Conservation (phyloP, 129 eudicot species). For the Lactuca sativa region DNA sequence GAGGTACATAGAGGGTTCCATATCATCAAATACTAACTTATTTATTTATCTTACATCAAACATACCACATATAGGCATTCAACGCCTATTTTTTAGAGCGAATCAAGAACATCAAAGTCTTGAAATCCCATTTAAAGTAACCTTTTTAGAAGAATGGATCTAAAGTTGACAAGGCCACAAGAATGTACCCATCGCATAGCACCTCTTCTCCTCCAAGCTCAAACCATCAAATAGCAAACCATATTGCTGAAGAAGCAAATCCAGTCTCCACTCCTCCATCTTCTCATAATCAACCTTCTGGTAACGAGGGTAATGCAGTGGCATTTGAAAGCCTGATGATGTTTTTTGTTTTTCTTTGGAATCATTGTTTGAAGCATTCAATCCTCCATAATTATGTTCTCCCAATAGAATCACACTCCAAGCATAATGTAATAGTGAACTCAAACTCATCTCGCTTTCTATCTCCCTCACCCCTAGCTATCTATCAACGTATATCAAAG, state of each 20-base stretch:
- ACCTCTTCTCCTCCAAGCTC: conserved; percentile 29
- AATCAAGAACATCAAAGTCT: neutral
- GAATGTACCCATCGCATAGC: conserved; percentile 29
- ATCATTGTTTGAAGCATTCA: conserved; percentile 8
- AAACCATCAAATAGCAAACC: conserved; percentile 22
- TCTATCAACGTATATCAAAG: conserved; percentile 1
- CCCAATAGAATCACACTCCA: conserved; percentile 14
- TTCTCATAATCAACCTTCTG: conserved; percentile 28
- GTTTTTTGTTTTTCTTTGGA: conserved; percentile 1
- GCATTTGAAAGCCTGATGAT: conserved; percentile 19
- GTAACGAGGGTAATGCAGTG: conserved; percentile 33
- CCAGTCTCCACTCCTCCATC: conserved; percentile 38
- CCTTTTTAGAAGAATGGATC: neutral
- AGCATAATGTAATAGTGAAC: neutral
- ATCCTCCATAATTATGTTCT: neutral
- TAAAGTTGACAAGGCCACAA: conserved; percentile 33
- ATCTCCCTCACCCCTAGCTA: neutral
- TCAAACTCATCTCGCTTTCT: conserved; percentile 10
- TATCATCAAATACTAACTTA: neutral
- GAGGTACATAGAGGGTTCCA: neutral
- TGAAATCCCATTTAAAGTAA: neutral
- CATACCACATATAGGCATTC: neutral
- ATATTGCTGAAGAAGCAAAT: conserved; percentile 28
- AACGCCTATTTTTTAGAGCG: neutral
- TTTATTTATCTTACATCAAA: neutral